phyloP scores from a whole-genome alignment of 225 moss, liverwort and hornwort genomes.

The Thuidium tamariscinum region DNA sequence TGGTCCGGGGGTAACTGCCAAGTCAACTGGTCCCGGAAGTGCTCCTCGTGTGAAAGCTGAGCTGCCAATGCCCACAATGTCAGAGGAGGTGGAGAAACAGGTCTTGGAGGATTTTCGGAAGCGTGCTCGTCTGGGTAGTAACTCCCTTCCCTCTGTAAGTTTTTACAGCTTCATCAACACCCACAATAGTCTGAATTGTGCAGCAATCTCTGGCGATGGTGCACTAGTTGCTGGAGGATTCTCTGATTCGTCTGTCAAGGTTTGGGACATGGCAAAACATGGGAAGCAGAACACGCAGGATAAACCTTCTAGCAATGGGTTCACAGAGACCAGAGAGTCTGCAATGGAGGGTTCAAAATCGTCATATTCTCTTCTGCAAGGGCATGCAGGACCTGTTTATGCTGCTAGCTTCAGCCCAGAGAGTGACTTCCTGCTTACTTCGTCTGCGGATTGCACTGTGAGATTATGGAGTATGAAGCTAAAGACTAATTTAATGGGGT shows the following conservation, averaged over 20 bases:
- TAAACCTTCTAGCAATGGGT: conserved; percentile 50
- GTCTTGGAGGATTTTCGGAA: conserved; percentile 82
- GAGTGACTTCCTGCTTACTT: conserved; percentile 76
- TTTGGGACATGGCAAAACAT: conserved; percentile 94
- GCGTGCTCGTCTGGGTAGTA: conserved; percentile 88
- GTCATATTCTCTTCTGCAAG: conserved; percentile 60
- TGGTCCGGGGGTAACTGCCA: conserved; percentile 49
- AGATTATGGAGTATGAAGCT: conserved; percentile 95
- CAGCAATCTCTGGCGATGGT: conserved; percentile 84
- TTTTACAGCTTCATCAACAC: conserved; percentile 98
- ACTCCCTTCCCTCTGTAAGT: conserved; percentile 93
- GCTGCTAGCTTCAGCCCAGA: conserved; percentile 93
- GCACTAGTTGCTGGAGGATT: conserved; percentile 86
- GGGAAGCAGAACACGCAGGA: conserved; percentile 43
- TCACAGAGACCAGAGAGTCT: conserved; percentile 40
- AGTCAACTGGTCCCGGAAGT: conserved; percentile 48
- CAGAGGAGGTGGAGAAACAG: conserved; percentile 78
- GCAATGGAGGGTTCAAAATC: conserved; percentile 44
- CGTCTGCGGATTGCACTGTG: conserved; percentile 85
- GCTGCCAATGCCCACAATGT: conserved; percentile 84
- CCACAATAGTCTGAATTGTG: conserved; percentile 90
- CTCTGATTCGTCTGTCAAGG: conserved; percentile 99
- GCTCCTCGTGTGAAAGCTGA: conserved; percentile 92
- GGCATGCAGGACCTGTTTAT: conserved; percentile 94
- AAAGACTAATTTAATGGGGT: conserved; percentile 73